These are phyloP conservation scores for Leptographium procerum DNA, from an alignment of 2,329 filamentous ascomycete genomes.

Conservation along the genomic window DNA sequence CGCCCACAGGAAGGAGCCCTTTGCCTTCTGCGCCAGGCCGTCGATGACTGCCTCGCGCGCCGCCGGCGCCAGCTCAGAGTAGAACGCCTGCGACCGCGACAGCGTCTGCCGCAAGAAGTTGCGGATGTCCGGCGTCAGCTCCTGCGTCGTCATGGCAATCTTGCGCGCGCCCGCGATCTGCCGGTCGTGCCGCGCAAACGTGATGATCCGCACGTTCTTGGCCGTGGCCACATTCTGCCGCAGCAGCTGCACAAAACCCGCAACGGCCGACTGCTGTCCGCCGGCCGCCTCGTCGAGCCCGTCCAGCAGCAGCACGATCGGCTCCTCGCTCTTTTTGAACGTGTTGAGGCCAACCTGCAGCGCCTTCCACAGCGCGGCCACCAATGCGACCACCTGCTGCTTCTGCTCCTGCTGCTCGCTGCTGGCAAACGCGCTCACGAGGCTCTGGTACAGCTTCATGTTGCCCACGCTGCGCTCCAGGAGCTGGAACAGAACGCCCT, in stretches of 20 bases:
- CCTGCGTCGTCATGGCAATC: conserved; percentile 20
- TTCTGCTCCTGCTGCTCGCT: not conserved
- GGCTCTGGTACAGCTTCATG: conserved; percentile 21
- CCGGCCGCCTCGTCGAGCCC: conserved; percentile 24
- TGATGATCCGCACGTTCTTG: conserved; percentile 20
- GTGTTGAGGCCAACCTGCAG: conserved; percentile 22
- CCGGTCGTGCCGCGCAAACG: conserved; percentile 23
- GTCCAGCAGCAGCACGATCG: conserved; percentile 24
- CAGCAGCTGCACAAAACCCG: conserved; percentile 21
- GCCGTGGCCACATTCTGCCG: conserved; percentile 19
- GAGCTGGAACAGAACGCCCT: conserved; percentile 25
- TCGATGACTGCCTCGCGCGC: conserved; percentile 17
- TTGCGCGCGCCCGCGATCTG: conserved; percentile 20
- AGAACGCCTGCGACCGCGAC: conserved; percentile 11
- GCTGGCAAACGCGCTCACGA: conserved; percentile 16
- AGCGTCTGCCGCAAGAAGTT: conserved; percentile 18
- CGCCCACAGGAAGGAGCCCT: conserved; percentile 26
- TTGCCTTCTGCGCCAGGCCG: conserved; percentile 20
- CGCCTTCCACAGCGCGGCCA: conserved; percentile 21
- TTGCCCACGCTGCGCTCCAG: conserved; percentile 28
- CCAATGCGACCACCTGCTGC: conserved; percentile 12
- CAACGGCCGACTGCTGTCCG: conserved; percentile 9
- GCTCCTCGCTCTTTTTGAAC: conserved; percentile 16
- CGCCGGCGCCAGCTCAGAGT: conserved; percentile 11
- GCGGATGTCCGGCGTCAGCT: conserved; percentile 23